These are phyloP conservation scores for Lactifluus subvellereus DNA, from an alignment of 768 basidiomycete species.

Conservation along the genomic window DNA sequence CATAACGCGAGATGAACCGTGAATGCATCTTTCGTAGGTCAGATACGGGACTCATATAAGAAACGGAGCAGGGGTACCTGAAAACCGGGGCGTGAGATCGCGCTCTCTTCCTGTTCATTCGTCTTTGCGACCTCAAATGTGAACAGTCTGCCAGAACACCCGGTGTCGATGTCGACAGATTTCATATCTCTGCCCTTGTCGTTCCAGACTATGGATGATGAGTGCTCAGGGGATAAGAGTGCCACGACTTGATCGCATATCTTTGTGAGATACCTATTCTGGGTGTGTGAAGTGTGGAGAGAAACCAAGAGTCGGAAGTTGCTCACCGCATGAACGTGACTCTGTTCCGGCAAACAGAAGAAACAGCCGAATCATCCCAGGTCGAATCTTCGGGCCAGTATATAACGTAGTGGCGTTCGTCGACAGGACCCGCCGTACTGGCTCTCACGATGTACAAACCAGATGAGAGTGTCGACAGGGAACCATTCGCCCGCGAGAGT, in stretches of 20 bases:
- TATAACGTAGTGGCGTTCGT: too few relatives aligned
- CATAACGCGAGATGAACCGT: background rate
- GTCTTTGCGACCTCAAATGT: constrained; percentile 37
- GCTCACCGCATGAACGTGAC: constrained; percentile 56
- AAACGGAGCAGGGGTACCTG: constrained; percentile 31
- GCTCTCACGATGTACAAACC: too few relatives aligned
- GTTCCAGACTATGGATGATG: constrained; percentile 41
- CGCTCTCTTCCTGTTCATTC: too few relatives aligned
- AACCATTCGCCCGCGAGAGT: too few relatives aligned
- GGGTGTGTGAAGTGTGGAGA: background rate
- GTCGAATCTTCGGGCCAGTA: too few relatives aligned
- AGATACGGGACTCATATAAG: background rate
- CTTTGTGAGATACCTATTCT: constrained; percentile 15
- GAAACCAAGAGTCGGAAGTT: background rate
- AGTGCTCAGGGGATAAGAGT: constrained; percentile 45
- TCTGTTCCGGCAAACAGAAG: constrained; percentile 40
- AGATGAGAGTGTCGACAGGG: too few relatives aligned
- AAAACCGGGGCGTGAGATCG: constrained; percentile 22
- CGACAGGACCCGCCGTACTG: too few relatives aligned
- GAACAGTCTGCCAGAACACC: constrained; percentile 43
- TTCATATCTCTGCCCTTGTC: constrained; percentile 28
- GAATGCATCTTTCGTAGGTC: background rate
- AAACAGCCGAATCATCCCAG: too few relatives aligned
- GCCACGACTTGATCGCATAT: constrained; percentile 23
- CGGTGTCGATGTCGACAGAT: constrained; percentile 4